Evolutionary conservation across 2,329 filamentous ascomycete species (phyloP), one percentile per base, ranked within the genome.

Genomic region (Coniochaeta prunicola): DNA sequence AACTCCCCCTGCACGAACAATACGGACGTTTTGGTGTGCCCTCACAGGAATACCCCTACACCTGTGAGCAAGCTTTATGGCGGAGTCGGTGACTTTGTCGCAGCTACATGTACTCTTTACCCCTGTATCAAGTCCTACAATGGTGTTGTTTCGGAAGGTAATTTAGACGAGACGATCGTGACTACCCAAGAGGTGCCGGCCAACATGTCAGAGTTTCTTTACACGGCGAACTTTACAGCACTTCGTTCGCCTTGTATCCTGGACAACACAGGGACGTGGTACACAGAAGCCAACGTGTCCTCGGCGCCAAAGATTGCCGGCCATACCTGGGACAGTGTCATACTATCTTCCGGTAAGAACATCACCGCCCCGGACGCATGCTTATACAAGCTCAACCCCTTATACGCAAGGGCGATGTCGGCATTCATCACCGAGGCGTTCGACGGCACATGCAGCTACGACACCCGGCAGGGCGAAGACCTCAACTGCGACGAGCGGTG

Each of bases 331-430:
- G 58, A 57, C 21, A 59, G 56, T 30, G 61, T 60, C 28, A 53
- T 34, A 19, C 57, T 58, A n/a, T n/a, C n/a, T 8, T 30, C 40
- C 7, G 40, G 5, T 24, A 34, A 26, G 13, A 59, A 62, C 21
- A 48, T 58, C 28, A 58, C 60, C 55, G 64, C 60, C 33, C 64
- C 64, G 9, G 62, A 65, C 30, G 60, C 56, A 5, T 65, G 64
- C 50, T 60, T 65, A 15, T 65, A 65, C 60, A 64, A 64, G 57
- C 60, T 64, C 56, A 38, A 59, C 50, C 38, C 36, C n/a, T 53
- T 53, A n/a, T 65, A 61, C 53, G 58, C 57, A 21, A 53, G 17
- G 1, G 64, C 64, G 3, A 30, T 65, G 17, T 28, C 36, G 3
- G 54, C 30, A 26, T 62, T 61, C 57, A 58, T 63, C 19, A 31